Evolutionary conservation across 371 early-diverging fungal species (phyloP).

Genomic region (Sporodiniella umbellata): DNA sequence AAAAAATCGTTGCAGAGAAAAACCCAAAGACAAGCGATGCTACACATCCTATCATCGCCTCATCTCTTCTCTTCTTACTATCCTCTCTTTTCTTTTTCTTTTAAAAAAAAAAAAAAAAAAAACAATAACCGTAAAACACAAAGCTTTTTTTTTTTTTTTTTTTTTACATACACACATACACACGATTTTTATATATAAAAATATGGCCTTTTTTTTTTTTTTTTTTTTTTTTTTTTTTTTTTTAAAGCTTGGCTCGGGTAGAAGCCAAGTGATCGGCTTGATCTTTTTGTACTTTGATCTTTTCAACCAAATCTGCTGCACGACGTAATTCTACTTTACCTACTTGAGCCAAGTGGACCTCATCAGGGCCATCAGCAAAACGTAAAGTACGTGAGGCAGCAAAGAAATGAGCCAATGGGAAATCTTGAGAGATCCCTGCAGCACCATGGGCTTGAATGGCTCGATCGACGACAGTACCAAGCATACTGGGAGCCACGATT

Average conservation of each 20-base stretch:
- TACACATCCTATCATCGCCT: too few species aligned
- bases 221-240: background rate
- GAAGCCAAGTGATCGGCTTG: slow-evolving; percentile 22
- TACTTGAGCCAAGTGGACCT: slow-evolving; percentile 35
- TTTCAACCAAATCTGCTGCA: slow-evolving; percentile 31
- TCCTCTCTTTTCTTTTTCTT: background rate
- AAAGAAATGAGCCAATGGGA: slow-evolving; percentile 81
- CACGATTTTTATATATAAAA: background rate
- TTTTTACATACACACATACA: too few species aligned
- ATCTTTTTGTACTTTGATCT: slow-evolving; percentile 33
- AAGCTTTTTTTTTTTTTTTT: too few species aligned
- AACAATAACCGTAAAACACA: too few species aligned
- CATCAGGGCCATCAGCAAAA: slow-evolving; percentile 81
- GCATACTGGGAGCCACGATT: slow-evolving; percentile 75
- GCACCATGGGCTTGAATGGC: slow-evolving; percentile 95
- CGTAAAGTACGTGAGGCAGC: slow-evolving; percentile 83
- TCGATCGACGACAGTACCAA: slow-evolving; percentile 72
- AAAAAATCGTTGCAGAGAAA: background rate
- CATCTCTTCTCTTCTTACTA: background rate
- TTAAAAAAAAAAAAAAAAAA: background rate
- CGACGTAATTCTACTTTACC: slow-evolving; percentile 49
- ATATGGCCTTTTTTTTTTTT: background rate
- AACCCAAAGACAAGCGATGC: too few species aligned
- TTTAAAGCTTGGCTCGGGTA: slow-evolving; percentile 6
- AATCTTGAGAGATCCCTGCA: slow-evolving; percentile 85